Conservation (phyloP, 129 eudicot species). For the carrot (Daucus carota) region DH1_v3.0 NC_030383.2:57148001-57148500, state of each 20-base stretch:
- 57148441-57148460: not conserved
- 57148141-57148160: not conserved
- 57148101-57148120: not conserved
- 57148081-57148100: not conserved
- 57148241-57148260: not conserved
- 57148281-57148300: constrained; percentile 13
- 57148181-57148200: constrained; percentile 56
- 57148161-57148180: constrained; percentile 8
- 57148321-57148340: constrained; percentile 64
- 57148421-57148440: constrained; percentile 86
- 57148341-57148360: constrained; percentile 80
- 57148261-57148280: not conserved
- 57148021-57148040: not conserved
- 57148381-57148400: constrained; percentile 75
- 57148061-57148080: not conserved
- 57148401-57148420: constrained; percentile 69
- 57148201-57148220: constrained; percentile 91
- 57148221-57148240: no score
- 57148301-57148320: constrained; percentile 82
- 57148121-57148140: not conserved
- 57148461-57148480: not conserved
- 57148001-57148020: not conserved
- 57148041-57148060: constrained; percentile 2
- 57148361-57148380: constrained; percentile 54
- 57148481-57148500: not conserved